Evolutionary conservation across 257 asterid genomes (phyloP).

Genomic region (Solanum verrucosum): DNA sequence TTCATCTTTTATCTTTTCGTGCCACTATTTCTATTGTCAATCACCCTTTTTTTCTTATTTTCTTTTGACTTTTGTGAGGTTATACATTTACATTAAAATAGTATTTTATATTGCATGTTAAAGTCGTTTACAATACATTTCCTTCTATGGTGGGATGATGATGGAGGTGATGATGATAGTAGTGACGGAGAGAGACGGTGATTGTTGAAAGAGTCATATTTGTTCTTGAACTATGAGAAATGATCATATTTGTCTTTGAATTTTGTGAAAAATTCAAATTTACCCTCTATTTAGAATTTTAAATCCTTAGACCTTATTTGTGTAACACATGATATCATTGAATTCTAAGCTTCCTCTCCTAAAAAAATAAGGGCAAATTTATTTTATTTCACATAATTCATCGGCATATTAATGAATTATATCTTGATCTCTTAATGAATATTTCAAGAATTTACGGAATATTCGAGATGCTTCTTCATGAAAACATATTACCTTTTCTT

Average conservation of each 20-base stretch:
- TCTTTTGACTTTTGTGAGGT: no score
- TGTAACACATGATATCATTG: not conserved
- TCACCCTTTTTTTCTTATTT: no score
- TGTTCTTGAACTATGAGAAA: no score
- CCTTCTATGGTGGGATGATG: not conserved
- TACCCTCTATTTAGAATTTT: not conserved
- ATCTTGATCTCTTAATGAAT: not conserved
- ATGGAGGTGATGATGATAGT: not conserved
- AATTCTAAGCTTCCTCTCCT: not conserved
- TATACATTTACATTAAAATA: not conserved
- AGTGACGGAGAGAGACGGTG: not conserved
- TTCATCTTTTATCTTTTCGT: no score
- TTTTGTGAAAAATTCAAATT: not conserved
- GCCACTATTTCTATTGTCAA: no score
- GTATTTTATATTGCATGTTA: not conserved
- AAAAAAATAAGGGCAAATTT: no score
- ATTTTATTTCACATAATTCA: not conserved
- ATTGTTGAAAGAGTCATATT: not conserved
- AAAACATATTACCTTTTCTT: not conserved
- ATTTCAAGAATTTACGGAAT: not conserved
- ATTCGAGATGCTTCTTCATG: not conserved
- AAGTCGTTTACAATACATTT: not conserved
- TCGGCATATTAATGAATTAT: no score
- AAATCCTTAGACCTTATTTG: no score
- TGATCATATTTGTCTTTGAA: no score